Percentiles rank a stretch among this genome's conserved stretches.
Evolutionary conservation across 225 moss, liverwort and hornwort species (phyloP).

Genomic region (Ulota crispa): DNA sequence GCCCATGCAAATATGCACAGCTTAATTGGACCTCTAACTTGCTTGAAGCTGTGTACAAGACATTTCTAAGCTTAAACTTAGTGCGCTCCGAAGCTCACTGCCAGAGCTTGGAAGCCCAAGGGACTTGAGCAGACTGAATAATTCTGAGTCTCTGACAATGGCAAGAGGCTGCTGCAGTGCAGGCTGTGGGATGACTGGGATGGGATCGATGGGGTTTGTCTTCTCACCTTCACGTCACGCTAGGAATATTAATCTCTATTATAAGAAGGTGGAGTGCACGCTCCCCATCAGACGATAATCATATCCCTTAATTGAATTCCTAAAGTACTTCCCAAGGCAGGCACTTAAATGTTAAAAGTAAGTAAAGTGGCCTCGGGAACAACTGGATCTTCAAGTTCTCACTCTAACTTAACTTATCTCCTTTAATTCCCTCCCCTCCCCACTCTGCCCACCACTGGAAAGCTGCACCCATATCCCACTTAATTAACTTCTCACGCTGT

Average conservation of each 20-base stretch:
- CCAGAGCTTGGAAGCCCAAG: background rate
- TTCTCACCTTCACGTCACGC: conserved; percentile 20
- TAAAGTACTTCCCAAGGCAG: conserved; percentile 34
- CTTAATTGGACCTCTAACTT: background rate
- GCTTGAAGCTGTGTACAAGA: background rate
- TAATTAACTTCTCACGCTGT: background rate
- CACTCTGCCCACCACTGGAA: conserved; percentile 9
- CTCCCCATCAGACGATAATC: conserved; percentile 45
- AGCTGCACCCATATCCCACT: conserved; percentile 19
- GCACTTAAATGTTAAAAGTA: background rate
- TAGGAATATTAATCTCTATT: background rate
- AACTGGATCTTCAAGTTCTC: conserved; percentile 20
- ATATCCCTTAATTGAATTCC: conserved; percentile 41
- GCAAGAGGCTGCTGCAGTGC: background rate
- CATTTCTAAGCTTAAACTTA: too few relatives aligned
- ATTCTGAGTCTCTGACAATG: conserved; percentile 27
- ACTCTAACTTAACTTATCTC: too few relatives aligned
- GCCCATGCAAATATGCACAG: conserved; percentile 1
- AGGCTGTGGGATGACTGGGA: background rate
- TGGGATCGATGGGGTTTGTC: background rate
- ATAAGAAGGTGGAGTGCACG: conserved; percentile 30
- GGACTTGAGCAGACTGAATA: background rate
- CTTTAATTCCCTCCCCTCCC: background rate
- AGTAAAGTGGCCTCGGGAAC: conserved; percentile 17
- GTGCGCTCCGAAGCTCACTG: background rate